A percentile compares a stretch with the other conserved stretches of the same genome.
Conservation (phyloP, 169 alveolate species). For the Cryptosporidium ubiquitum region DNA sequence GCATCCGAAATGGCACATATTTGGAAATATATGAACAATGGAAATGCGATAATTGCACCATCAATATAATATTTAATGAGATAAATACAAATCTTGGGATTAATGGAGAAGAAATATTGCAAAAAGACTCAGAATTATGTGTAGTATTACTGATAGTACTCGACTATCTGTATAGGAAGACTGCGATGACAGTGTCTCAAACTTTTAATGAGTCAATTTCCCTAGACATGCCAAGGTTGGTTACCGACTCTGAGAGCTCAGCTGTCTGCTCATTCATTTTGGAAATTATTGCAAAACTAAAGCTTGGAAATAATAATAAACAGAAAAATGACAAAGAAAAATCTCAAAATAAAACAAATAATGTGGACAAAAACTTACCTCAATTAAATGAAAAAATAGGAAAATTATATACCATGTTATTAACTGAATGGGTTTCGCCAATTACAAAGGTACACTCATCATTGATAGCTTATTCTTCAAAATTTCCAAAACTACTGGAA, state of each 20-base stretch:
- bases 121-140: neutral
- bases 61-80: constrained; percentile 15
- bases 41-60: constrained; percentile 54
- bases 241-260: constrained; percentile 29
- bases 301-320: neutral
- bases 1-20: constrained; percentile 5
- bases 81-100: constrained; percentile 6
- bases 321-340: neutral
- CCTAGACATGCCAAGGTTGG: neutral
- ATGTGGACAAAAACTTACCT: neutral
- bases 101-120: neutral
- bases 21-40: constrained; percentile 28
- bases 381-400: neutral
- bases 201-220: neutral
- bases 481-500: constrained; percentile 44
- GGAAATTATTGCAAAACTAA: constrained; percentile 33
- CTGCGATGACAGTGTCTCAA: constrained; percentile 25
- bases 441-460: constrained; percentile 46
- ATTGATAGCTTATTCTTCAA: constrained; percentile 52
- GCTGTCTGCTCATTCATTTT: constrained; percentile 17
- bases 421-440: constrained; percentile 69
- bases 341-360: neutral
- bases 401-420: constrained; percentile 8
- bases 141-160: constrained; percentile 10
- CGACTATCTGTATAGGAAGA: constrained; percentile 30